phyloP scores from a whole-genome alignment of 2,329 filamentous ascomycete species.

The Chaetomium sp. region DNA sequence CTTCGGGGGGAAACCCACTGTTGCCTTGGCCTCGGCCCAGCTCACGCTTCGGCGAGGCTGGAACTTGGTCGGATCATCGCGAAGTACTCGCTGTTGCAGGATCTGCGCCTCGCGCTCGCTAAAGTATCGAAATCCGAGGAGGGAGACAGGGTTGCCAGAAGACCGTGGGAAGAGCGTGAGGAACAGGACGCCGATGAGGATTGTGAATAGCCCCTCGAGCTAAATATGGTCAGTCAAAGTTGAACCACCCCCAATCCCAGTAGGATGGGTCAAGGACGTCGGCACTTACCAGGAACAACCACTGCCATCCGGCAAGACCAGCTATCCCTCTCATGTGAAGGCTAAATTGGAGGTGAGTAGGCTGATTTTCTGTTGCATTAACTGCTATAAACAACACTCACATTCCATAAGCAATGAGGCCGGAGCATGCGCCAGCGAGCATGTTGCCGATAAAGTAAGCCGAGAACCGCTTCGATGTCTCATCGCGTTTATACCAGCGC shows the following conservation, averaged over 20 bases:
- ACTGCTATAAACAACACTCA: conserved; percentile 8
- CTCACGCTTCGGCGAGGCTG: conserved; percentile 35
- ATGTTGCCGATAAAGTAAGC: conserved; percentile 51
- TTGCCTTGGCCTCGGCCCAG: conserved; percentile 40
- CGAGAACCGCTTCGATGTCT: conserved; percentile 50
- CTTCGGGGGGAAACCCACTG: conserved; percentile 34
- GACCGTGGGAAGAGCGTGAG: conserved; percentile 39
- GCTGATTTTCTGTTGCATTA: background rate
- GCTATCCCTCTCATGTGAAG: conserved; percentile 41
- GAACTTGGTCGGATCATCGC: conserved; percentile 43
- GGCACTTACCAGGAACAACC: conserved; percentile 39
- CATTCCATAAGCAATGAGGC: conserved; percentile 49
- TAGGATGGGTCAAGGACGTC: no score
- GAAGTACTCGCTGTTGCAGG: conserved; percentile 39
- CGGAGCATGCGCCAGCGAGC: conserved; percentile 44
- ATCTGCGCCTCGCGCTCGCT: conserved; percentile 43
- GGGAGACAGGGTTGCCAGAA: conserved; percentile 38
- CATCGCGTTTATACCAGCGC: conserved; percentile 50
- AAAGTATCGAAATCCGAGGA: conserved; percentile 40
- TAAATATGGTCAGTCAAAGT: conserved; percentile 20
- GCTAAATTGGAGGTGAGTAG: conserved; percentile 19
- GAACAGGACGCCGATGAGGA: conserved; percentile 40
- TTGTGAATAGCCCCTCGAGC: conserved; percentile 44
- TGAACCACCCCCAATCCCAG: no score
- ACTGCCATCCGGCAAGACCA: conserved; percentile 41